Evolutionary conservation across 73 alveolate species (phyloP), one percentile per base, ranked within the genome.

Genomic region (Paramecium sonneborni): DNA sequence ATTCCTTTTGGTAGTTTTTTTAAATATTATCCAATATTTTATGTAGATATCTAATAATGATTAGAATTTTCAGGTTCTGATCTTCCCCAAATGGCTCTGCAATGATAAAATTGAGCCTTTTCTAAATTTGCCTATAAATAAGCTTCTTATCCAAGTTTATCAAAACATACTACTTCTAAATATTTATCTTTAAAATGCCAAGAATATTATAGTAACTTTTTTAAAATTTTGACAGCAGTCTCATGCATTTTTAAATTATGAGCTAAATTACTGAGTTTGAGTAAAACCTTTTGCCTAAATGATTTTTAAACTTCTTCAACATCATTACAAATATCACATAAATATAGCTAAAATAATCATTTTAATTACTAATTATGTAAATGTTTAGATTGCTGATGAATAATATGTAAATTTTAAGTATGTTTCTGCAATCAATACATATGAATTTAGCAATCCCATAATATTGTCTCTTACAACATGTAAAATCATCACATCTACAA

Each of bases 1-100:
- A 79, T 79, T 79, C 90, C 90, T 44, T 79, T 79, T 41, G 90
- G 90, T 6, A 41, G 90, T 34, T 79, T 79, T 39, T 46, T 79
- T 39, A 43, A 24, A 79, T 79, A 79, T 26, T 24, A 23, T 43
- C 55, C 72, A 38, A 79, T 79, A 79, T 79, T 79, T 39, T 79
- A 41, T 14, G 69, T 24, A 11, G 86, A 32, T 12, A 72, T 72
- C n/a, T 28, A 5, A 41, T 15, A 72, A 72, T 72, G 86, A 38
- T 79, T 79, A 41, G 90, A 43, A 34, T 79, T 79, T 44, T 26
- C 90, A 24, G 90, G 72, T 24, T 79, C 90, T 46, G 41, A 39
- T 79, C 90, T 79, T 11, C 90, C 90, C 90, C 90, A 79, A 24
- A 44, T 46, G 14, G 90, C 44, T 79, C 74, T 79, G 15, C 32